phyloP scores from a whole-genome alignment of 169 alveolate genomes.

The Cystoisospora suis region DNA sequence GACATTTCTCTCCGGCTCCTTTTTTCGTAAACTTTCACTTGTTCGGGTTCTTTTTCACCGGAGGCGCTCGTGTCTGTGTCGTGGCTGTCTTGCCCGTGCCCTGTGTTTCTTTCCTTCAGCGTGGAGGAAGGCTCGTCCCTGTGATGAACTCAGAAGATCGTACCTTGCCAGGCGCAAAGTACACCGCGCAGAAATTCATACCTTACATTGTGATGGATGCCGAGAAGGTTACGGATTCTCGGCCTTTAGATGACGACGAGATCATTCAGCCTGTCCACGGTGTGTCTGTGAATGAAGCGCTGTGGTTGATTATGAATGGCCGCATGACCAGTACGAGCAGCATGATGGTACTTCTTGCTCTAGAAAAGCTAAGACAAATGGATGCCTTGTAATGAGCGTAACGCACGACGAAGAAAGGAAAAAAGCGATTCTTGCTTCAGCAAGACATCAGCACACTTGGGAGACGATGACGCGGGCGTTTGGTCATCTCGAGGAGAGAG shows the following conservation, averaged over 20 bases:
- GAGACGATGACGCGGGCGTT: too few species aligned
- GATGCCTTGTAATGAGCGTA: too few species aligned
- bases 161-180: constrained; percentile 52
- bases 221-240: constrained; percentile 5
- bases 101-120: neutral
- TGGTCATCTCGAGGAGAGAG: too few species aligned
- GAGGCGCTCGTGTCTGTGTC: too few species aligned
- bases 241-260: constrained; percentile 49
- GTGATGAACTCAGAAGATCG: neutral
- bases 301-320: constrained; percentile 17
- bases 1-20: too few species aligned
- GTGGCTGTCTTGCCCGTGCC: neutral
- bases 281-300: neutral
- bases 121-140: constrained; percentile 42
- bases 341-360: constrained; percentile 48
- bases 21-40: too few species aligned
- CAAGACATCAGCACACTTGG: too few species aligned
- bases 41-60: too few species aligned
- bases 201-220: constrained; percentile 48
- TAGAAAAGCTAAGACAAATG: constrained; percentile 28
- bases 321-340: constrained; percentile 50
- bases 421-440: too few species aligned
- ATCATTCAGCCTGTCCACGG: constrained; percentile 14
- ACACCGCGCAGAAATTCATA: constrained; percentile 49
- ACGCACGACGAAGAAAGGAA: too few species aligned